These are phyloP conservation scores for Aspergillus caelatus DNA, from an alignment of 2,329 filamentous ascomycete species.

Conservation along the genomic window DNA sequence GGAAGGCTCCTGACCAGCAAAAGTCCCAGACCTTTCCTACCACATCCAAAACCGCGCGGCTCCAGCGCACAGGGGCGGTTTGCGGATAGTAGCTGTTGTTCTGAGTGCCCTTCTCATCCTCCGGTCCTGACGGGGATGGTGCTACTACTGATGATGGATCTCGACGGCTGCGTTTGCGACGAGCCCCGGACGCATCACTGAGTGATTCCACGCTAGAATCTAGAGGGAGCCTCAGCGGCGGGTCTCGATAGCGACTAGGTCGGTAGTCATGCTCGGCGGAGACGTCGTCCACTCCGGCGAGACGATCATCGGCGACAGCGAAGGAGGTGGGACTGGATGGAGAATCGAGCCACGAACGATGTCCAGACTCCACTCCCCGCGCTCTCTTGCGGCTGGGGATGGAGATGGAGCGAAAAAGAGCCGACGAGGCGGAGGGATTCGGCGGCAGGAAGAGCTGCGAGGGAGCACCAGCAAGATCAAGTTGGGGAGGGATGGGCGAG, in stretches of 20 bases:
- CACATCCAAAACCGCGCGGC: conserved; percentile 45
- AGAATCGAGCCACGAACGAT: conserved; percentile 27
- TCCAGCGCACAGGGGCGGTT: conserved; percentile 37
- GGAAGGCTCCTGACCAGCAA: conserved; percentile 71
- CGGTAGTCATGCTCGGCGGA: conserved; percentile 32
- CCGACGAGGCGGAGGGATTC: conserved; percentile 41
- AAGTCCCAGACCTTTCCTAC: conserved; percentile 79
- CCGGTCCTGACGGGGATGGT: conserved; percentile 25
- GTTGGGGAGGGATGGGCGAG: conserved; percentile 39
- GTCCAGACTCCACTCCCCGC: conserved; percentile 29
- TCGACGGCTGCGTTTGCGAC: conserved; percentile 37
- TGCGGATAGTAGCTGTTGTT: conserved; percentile 14
- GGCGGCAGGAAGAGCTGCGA: conserved; percentile 43
- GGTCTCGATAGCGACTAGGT: conserved; percentile 45
- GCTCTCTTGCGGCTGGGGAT: conserved; percentile 36
- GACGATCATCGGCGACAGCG: conserved; percentile 32
- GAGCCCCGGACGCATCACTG: conserved; percentile 23
- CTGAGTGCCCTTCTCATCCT: conserved; percentile 17
- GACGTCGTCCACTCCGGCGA: conserved; percentile 4
- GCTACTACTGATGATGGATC: conserved; percentile 29
- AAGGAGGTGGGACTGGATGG: conserved; percentile 39
- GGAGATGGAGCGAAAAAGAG: conserved; percentile 39
- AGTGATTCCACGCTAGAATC: conserved; percentile 31
- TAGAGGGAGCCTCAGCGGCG: conserved; percentile 27
- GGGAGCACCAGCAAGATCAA: conserved; percentile 41